Conservation (phyloP, 352 stramenopile genomes). For the Phytophthora aleatoria region DNA sequence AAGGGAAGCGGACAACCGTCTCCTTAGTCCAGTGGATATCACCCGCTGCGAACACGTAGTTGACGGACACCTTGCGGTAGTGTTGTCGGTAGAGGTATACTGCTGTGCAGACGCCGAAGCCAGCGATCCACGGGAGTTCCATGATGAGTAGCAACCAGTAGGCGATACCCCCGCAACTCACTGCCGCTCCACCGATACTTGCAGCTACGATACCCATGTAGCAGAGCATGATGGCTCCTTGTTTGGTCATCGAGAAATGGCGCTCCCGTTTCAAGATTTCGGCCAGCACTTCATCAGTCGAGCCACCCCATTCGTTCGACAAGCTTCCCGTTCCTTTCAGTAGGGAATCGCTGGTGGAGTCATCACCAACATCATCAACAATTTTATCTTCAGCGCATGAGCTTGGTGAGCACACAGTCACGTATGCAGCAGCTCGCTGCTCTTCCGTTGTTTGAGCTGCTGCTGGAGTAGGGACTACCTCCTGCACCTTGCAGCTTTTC, state of each 20-base stretch:
- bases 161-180: constrained; percentile 36
- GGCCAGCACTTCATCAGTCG: constrained; percentile 13
- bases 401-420: constrained; percentile 16
- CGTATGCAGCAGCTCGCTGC: constrained; percentile 10
- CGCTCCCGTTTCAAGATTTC: constrained; percentile 37
- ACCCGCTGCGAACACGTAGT: constrained; percentile 44
- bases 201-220: constrained; percentile 41
- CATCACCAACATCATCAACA: background rate
- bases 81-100: constrained; percentile 39
- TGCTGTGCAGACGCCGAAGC: constrained; percentile 37
- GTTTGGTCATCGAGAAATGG: constrained; percentile 40
- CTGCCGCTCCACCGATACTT: constrained; percentile 35
- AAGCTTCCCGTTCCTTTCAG: constrained; percentile 23
- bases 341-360: constrained; percentile 14
- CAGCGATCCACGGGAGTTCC: constrained; percentile 55
- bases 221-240: constrained; percentile 45
- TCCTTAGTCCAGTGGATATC: constrained; percentile 52
- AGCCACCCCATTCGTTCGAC: constrained; percentile 14
- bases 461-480: constrained; percentile 6
- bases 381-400: constrained; percentile 8
- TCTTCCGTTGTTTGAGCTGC: constrained; percentile 3
- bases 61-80: constrained; percentile 40
- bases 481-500: constrained; percentile 30
- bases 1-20: constrained; percentile 44
- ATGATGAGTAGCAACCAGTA: constrained; percentile 53